Conservation (phyloP, 352 stramenopile species). For the Phytophthora vignae region DNA sequence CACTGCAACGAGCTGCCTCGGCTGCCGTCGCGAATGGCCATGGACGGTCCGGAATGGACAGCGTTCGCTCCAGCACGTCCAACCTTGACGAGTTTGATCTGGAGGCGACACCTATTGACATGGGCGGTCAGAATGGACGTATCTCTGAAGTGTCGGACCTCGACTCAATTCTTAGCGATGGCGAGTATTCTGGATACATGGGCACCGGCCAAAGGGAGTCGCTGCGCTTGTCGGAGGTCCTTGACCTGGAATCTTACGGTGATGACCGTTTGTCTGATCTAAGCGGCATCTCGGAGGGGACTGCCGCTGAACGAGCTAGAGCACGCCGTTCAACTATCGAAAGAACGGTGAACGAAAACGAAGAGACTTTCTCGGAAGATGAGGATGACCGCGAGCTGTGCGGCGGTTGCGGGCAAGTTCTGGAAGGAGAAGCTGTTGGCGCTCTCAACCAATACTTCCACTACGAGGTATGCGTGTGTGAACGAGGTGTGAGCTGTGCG, state of each 20-base stretch:
- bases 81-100: constrained; percentile 82
- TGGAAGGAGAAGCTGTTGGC: constrained; percentile 84
- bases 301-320: constrained; percentile 20
- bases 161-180: constrained; percentile 64
- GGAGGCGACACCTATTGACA: constrained; percentile 47
- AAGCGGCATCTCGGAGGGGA: constrained; percentile 63
- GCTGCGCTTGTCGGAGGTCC: constrained; percentile 78
- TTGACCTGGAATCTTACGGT: constrained; percentile 72
- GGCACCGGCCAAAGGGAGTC: constrained; percentile 63
- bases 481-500: neutral
- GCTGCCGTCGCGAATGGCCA: constrained; percentile 42
- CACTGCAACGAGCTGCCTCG: constrained; percentile 34
- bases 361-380: constrained; percentile 64
- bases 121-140: constrained; percentile 51
- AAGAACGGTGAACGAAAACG: constrained; percentile 42
- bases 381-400: constrained; percentile 80
- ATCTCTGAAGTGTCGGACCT: constrained; percentile 77
- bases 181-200: constrained; percentile 69
- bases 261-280: constrained; percentile 64
- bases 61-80: constrained; percentile 42
- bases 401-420: constrained; percentile 68
- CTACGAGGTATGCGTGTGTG: constrained; percentile 58
- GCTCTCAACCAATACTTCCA: constrained; percentile 87
- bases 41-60: constrained; percentile 35
- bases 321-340: constrained; percentile 40